Evolutionary conservation across 73 alveolate species (phyloP), one percentile per base, ranked within the genome.

Genomic region (Paramecium bursaria): DNA sequence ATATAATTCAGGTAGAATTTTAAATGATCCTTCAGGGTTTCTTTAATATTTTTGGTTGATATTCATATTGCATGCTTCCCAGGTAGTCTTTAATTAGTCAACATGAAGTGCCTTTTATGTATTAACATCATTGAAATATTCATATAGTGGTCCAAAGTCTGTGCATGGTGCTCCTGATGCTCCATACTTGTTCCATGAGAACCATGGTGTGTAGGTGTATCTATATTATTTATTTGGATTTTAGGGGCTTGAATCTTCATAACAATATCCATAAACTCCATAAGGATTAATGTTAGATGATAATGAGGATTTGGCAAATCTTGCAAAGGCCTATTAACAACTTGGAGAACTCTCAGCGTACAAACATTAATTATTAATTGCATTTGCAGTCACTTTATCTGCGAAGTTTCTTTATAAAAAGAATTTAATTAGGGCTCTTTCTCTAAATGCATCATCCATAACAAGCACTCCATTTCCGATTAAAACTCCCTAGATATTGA

Each of bases 381-480:
- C 11, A 7, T 11, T 39, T 39, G 5, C 5, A 39, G 49, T 39
- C 11, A 39, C 49, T 39, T 39, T 39, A 39, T 39, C 49, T 7
- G 11, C 49, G 11, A 67, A 67, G 44, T 67, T 67, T 67, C 82
- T 67, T 67, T 57, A 39, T 15, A 42, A 13, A 47, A 67, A 67
- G n/a, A 39, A 67, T 47, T 39, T 39, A 39, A 39, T 39, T 11
- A 39, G 5, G 11, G 49, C 5, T 7, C 11, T 39, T 39, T 39
- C 49, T 7, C 5, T 11, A 39, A 39, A 7, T 39, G 49, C 49
- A 39, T 11, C 11, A 7, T 39, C 49, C 11, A 5, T 39, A 39
- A 7, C 61, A 53, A 67, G 44, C 39, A 67, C 73, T 19, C 94
- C 95, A 87, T 92, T 87, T n/a, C 95, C 95, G 17, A 92, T 88